Evolutionary conservation across 805 yeast species (phyloP).

Genomic region (Ogataea kodamae): DNA sequence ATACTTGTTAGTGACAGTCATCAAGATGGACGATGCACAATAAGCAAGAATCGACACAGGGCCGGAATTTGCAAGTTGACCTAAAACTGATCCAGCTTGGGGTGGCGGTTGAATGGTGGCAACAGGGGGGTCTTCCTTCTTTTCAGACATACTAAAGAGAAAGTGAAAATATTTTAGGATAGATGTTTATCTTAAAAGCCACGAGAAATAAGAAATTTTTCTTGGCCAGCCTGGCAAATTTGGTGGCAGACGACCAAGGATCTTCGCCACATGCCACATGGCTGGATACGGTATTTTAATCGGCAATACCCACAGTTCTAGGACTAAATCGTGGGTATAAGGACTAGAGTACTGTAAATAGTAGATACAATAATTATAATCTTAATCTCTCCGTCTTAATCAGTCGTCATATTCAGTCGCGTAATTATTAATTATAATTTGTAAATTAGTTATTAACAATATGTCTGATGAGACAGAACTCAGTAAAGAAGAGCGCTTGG

Average conservation of each 20-base stretch:
- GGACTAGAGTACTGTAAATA: too few species aligned
- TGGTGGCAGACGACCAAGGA: slow-evolving; percentile 3
- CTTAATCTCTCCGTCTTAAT: too few species aligned
- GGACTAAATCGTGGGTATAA: too few species aligned
- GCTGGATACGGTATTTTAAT: too few species aligned
- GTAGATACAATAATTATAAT: too few species aligned
- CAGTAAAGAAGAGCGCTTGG: slow-evolving; percentile 34
- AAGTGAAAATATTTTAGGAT: slow-evolving; percentile 2
- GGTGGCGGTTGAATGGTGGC: slow-evolving; percentile 18
- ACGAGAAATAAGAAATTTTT: slow-evolving; percentile 6
- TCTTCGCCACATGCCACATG: too few species aligned
- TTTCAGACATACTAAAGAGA: slow-evolving; percentile 22
- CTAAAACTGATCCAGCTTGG: slow-evolving; percentile 18
- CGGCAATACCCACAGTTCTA: too few species aligned
- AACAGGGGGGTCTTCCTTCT: slow-evolving; percentile 28
- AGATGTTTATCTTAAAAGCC: slow-evolving; percentile 6
- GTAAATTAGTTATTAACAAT: neutral
- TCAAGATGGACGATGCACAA: slow-evolving; percentile 90
- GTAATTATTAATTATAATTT: neutral
- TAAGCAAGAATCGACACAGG: slow-evolving; percentile 74
- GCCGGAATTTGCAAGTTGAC: slow-evolving; percentile 46
- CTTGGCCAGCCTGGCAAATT: slow-evolving; percentile 12
- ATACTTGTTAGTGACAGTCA: slow-evolving; percentile 97
- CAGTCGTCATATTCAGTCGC: too few species aligned
- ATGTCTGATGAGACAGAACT: slow-evolving; percentile 26